A percentile compares a stretch with the other conserved stretches of the same genome.
phyloP scores from a whole-genome alignment of 768 basidiomycete species.

The Suillus subaureus region DNA sequence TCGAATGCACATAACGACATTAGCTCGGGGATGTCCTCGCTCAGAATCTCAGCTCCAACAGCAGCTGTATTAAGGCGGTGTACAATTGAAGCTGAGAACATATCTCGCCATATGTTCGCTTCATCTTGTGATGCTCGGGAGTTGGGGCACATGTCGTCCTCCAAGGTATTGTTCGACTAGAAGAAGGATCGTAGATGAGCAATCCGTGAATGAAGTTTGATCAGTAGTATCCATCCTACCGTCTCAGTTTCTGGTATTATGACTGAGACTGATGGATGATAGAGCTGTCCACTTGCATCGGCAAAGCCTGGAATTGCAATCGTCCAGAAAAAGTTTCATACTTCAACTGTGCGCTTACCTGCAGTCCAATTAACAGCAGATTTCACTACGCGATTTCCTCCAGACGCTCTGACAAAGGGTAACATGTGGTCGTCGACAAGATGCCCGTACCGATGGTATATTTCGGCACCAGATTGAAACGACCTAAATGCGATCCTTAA shows the following conservation, averaged over 20 bases:
- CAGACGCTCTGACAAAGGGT: conserved; percentile 57
- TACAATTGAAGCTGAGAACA: conserved; percentile 58
- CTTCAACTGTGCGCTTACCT: conserved; percentile 39
- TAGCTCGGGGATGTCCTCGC: conserved; percentile 56
- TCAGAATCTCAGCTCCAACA: conserved; percentile 60
- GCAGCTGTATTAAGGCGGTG: conserved; percentile 60
- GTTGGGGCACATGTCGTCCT: conserved; percentile 65
- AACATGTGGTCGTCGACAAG: conserved; percentile 45
- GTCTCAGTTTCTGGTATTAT: conserved; percentile 48
- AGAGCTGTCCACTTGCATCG: conserved; percentile 46
- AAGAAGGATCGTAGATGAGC: conserved; percentile 1
- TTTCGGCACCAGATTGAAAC: conserved; percentile 51
- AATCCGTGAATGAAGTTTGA: neutral
- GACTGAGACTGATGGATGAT: conserved; percentile 53
- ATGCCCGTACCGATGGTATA: conserved; percentile 55
- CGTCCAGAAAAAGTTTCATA: conserved; percentile 6
- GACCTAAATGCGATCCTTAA: conserved; percentile 34
- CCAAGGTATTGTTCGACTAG: conserved; percentile 67
- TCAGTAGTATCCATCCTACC: conserved; percentile 36
- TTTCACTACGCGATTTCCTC: conserved; percentile 58
- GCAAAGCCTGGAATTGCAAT: conserved; percentile 54
- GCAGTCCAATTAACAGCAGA: conserved; percentile 72
- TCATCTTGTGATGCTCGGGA: conserved; percentile 47
- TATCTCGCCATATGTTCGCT: conserved; percentile 54
- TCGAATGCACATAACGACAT: conserved; percentile 83